Evolutionary conservation across 2,329 filamentous ascomycete species (phyloP).

Genomic region (Colletotrichum sojae): DNA sequence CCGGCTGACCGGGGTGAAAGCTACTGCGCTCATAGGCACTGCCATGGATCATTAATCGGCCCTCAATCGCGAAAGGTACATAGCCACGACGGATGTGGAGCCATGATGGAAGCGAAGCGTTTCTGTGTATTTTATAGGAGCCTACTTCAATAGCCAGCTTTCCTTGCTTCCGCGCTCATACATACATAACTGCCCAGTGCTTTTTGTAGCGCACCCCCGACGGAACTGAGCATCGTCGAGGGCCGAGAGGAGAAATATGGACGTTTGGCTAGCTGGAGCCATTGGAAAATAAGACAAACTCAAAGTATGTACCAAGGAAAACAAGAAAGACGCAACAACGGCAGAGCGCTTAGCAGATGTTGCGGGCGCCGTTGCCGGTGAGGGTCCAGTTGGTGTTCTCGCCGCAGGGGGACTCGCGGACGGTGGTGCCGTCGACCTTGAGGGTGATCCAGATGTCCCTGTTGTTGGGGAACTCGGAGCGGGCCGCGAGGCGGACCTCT

Average conservation of each 20-base stretch:
- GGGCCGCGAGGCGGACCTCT: conserved; percentile 67
- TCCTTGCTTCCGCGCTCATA: neutral
- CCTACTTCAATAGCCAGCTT: neutral
- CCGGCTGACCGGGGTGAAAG: too few species aligned
- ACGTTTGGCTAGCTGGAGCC: conserved; percentile 2
- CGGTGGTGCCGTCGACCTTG: conserved; percentile 63
- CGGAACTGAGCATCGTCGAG: neutral
- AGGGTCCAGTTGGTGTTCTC: conserved; percentile 66
- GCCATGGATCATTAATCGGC: conserved; percentile 6
- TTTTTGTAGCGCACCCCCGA: neutral
- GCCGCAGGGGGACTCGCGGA: conserved; percentile 68
- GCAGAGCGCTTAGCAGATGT: conserved; percentile 54
- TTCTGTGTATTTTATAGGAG: conserved; percentile 1
- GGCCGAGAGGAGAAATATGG: neutral
- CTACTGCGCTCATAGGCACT: neutral
- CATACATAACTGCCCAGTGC: neutral
- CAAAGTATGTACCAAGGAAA: conserved; percentile 11
- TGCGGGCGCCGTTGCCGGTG: conserved; percentile 58
- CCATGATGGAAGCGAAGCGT: conserved; percentile 1
- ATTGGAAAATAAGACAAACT: neutral
- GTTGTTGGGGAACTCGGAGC: conserved; percentile 68
- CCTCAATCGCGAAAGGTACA: conserved; percentile 17
- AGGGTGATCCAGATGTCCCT: conserved; percentile 65
- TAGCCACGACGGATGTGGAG: neutral
- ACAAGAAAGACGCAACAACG: neutral